Conservation (phyloP, 2,329 filamentous ascomycete species). For the Penicillium sp. region DNA sequence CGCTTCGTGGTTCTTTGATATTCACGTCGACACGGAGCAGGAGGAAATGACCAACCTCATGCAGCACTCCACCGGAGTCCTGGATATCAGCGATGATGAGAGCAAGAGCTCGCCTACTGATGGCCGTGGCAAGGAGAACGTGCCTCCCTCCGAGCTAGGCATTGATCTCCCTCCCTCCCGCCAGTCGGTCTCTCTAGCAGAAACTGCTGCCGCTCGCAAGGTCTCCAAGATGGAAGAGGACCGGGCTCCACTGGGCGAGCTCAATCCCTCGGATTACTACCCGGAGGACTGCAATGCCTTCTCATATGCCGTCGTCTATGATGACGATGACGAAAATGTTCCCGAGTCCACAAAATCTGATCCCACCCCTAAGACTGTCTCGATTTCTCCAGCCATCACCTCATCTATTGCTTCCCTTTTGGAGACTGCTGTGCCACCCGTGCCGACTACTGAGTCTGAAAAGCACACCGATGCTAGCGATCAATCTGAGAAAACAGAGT, state of each 20-base stretch:
- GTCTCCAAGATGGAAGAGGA: constrained; percentile 60
- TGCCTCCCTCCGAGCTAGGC: constrained; percentile 62
- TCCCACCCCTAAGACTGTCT: constrained; percentile 16
- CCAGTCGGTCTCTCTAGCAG: constrained; percentile 12
- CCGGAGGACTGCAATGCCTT: constrained; percentile 59
- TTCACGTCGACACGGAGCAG: constrained; percentile 85
- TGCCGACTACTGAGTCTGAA: constrained; percentile 45
- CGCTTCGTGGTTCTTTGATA: constrained; percentile 75
- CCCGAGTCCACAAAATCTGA: constrained; percentile 15
- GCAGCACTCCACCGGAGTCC: constrained; percentile 77
- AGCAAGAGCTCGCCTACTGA: constrained; percentile 48
- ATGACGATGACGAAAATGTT: constrained; percentile 45
- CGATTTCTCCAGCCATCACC: constrained; percentile 15
- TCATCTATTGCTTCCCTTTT: constrained; percentile 25
- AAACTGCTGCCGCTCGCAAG: constrained; percentile 29
- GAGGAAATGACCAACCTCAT: constrained; percentile 89
- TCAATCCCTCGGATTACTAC: constrained; percentile 63
- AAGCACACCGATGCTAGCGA: constrained; percentile 50
- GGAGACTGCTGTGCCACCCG: constrained; percentile 16
- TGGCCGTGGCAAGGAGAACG: constrained; percentile 82
- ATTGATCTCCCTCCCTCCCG: constrained; percentile 51
- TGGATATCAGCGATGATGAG: constrained; percentile 88
- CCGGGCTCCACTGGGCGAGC: constrained; percentile 60
- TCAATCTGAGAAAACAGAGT: constrained; percentile 1
- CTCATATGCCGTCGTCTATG: constrained; percentile 58